phyloP scores from a whole-genome alignment of 1,284 basidiomycete species.

The Inonotus hispidus region DNA sequence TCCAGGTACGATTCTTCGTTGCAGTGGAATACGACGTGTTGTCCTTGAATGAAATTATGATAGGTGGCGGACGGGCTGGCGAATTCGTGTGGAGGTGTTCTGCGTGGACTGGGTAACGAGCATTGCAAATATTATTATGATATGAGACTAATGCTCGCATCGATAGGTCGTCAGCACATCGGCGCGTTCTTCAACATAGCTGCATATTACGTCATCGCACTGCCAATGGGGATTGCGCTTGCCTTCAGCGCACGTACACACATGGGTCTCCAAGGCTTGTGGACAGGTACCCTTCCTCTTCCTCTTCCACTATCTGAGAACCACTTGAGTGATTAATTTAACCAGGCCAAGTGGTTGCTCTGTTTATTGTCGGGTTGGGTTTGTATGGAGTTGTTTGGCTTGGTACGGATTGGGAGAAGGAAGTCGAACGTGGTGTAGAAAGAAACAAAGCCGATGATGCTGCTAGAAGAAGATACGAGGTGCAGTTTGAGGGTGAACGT shows the following conservation, averaged over 20 bases:
- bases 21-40: neutral
- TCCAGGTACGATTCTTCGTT: constrained; percentile 47
- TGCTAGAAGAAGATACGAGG: constrained; percentile 7
- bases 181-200: constrained; percentile 70
- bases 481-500: neutral
- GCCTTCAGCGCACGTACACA: constrained; percentile 43
- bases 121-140: neutral
- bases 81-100: constrained; percentile 64
- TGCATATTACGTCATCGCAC: constrained; percentile 71
- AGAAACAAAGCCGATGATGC: constrained; percentile 9
- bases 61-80: constrained; percentile 66
- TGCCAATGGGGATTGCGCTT: constrained; percentile 65
- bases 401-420: constrained; percentile 60
- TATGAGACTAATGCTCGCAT: neutral
- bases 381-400: constrained; percentile 63
- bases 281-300: constrained; percentile 46
- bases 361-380: constrained; percentile 66
- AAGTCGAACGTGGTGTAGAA: constrained; percentile 39
- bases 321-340: neutral
- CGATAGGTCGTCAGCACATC: constrained; percentile 64
- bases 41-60: neutral
- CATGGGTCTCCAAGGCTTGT: constrained; percentile 60
- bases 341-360: constrained; percentile 63
- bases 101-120: constrained; percentile 58
- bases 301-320: neutral